Evolutionary conservation across 495 filamentous ascomycete species (phyloP).

Genomic region (Stereocaulon alpinum): DNA sequence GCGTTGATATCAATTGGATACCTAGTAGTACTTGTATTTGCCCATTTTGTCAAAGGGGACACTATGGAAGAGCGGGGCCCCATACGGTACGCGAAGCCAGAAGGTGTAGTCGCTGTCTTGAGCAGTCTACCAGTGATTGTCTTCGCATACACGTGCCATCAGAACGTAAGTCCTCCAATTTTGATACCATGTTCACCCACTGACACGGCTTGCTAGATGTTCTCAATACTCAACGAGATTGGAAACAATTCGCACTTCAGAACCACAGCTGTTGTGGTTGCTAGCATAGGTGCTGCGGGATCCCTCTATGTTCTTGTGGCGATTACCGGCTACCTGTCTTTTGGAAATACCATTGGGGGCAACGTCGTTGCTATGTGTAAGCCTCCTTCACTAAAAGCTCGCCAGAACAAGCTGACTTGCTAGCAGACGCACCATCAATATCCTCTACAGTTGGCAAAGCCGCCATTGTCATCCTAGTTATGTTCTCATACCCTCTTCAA

Average conservation of each 20-base stretch:
- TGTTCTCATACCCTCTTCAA: slow-evolving; percentile 94
- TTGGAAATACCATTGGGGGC: slow-evolving; percentile 72
- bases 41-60: slow-evolving; percentile 76
- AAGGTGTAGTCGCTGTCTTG: slow-evolving; percentile 64
- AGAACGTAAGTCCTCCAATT: slow-evolving; percentile 56
- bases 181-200: background rate
- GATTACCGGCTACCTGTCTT: slow-evolving; percentile 90
- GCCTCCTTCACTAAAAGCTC: slow-evolving; percentile 14
- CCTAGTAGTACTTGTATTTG: slow-evolving; percentile 80
- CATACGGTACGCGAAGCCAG: slow-evolving; percentile 65
- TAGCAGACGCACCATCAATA: slow-evolving; percentile 57
- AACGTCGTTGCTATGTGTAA: slow-evolving; percentile 91
- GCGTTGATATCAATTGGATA: slow-evolving; percentile 91
- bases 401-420: slow-evolving; percentile 11
- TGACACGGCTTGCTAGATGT: slow-evolving; percentile 57
- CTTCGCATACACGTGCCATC: slow-evolving; percentile 97
- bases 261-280: slow-evolving; percentile 66
- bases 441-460: slow-evolving; percentile 85
- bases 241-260: slow-evolving; percentile 70
- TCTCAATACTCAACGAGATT: slow-evolving; percentile 95
- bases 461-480: slow-evolving; percentile 91
- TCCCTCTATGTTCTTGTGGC: slow-evolving; percentile 82
- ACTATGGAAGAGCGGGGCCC: slow-evolving; percentile 59
- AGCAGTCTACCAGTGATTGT: slow-evolving; percentile 89
- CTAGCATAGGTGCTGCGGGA: slow-evolving; percentile 73